phyloP scores from a whole-genome alignment of 192 early-diverging fungal genomes.

The Coemansia pectinata region DNA sequence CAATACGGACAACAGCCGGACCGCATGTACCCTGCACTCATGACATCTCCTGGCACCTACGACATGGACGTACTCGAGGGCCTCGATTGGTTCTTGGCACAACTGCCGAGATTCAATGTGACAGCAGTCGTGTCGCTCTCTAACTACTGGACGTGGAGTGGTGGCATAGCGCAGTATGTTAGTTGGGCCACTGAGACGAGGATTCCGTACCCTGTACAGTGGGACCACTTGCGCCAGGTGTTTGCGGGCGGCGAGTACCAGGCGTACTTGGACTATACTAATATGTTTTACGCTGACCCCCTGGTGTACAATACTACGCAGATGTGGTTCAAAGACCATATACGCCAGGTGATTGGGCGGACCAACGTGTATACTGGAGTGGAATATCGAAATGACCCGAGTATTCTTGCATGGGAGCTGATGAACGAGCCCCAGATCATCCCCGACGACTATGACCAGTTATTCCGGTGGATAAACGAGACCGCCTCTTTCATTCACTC shows the following conservation, averaged over 20 bases:
- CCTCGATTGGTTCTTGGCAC: slow-evolving; percentile 65
- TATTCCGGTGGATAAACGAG: slow-evolving; percentile 57
- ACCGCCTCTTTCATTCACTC: slow-evolving; percentile 55
- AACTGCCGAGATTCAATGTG: slow-evolving; percentile 57
- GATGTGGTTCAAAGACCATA: slow-evolving; percentile 52
- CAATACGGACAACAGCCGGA: slow-evolving; percentile 56
- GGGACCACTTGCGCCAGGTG: slow-evolving; percentile 30
- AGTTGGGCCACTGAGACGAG: slow-evolving; percentile 57
- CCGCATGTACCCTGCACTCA: slow-evolving; percentile 62
- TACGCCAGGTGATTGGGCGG: slow-evolving; percentile 48
- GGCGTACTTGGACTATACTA: slow-evolving; percentile 53
- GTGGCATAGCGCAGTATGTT: slow-evolving; percentile 64
- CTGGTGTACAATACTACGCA: slow-evolving; percentile 29
- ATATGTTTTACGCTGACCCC: slow-evolving; percentile 54
- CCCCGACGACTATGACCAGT: not conserved
- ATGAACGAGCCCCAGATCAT: slow-evolving; percentile 69
- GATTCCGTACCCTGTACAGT: slow-evolving; percentile 63
- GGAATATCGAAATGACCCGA: slow-evolving; percentile 59
- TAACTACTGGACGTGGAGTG: slow-evolving; percentile 78
- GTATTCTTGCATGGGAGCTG: slow-evolving; percentile 69
- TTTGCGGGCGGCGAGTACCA: slow-evolving; percentile 35
- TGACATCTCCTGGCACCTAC: slow-evolving; percentile 58
- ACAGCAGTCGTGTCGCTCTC: slow-evolving; percentile 59
- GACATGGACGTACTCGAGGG: slow-evolving; percentile 60
- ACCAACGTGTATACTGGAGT: slow-evolving; percentile 56